Conservation (phyloP, 495 filamentous ascomycete genomes). For the Podospora pseudopauciseta region DNA sequence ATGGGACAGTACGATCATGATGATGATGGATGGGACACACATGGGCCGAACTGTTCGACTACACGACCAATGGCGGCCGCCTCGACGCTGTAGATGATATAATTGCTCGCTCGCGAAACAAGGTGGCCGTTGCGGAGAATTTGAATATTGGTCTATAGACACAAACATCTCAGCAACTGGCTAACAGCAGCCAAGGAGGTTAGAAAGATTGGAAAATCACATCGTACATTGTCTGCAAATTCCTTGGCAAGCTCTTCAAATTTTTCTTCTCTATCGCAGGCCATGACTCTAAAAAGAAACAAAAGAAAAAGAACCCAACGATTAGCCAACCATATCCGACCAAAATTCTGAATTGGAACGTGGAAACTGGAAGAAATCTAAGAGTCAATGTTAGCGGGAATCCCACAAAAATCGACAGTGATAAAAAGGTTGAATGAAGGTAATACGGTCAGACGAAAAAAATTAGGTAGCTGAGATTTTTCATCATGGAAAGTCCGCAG, state of each 20-base stretch:
- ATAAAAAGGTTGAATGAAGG: conserved; percentile 10
- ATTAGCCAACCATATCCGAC: conserved; percentile 14
- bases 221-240: conserved; percentile 65
- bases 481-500: conserved; percentile 78
- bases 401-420: conserved; percentile 13
- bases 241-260: conserved; percentile 72
- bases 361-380: conserved; percentile 8
- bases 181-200: conserved; percentile 27
- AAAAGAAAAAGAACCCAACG: conserved; percentile 8
- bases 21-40: conserved; percentile 53
- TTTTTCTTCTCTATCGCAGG: conserved; percentile 85
- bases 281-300: conserved; percentile 68
- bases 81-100: conserved; percentile 96
- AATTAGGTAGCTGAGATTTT: conserved; percentile 94
- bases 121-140: conserved; percentile 90
- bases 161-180: conserved; percentile 55
- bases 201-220: conserved; percentile 18
- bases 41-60: conserved; percentile 82
- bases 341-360: conserved; percentile 4
- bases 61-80: conserved; percentile 82
- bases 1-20: background rate
- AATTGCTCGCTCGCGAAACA: conserved; percentile 91
- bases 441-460: conserved; percentile 68
- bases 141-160: conserved; percentile 60
- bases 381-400: conserved; percentile 22